Percentiles rank a stretch among this genome's conserved stretches.
Evolutionary conservation across 2,329 filamentous ascomycete species (phyloP).

Genomic region (Ophiobolus disseminans): DNA sequence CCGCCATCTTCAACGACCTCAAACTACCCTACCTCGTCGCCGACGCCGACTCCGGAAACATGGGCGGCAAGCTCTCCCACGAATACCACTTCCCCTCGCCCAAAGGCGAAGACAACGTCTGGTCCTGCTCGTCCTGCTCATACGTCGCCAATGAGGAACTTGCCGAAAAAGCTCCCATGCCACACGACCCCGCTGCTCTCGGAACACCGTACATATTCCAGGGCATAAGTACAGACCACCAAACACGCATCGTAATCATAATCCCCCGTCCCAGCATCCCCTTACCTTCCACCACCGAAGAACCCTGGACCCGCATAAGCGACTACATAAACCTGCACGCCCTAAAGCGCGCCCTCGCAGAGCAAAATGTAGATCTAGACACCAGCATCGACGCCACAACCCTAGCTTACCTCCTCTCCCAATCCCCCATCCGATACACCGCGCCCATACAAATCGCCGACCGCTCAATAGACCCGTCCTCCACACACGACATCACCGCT

Average conservation of each 20-base stretch:
- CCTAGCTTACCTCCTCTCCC: constrained; percentile 26
- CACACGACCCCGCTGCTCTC: constrained; percentile 18
- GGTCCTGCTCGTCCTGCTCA: constrained; percentile 75
- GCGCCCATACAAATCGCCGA: too few species aligned
- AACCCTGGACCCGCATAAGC: constrained; percentile 25
- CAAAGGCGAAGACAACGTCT: constrained; percentile 84
- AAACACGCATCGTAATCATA: constrained; percentile 65
- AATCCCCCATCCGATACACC: constrained; percentile 10
- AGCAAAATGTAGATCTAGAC: constrained; percentile 72
- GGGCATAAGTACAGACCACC: constrained; percentile 71
- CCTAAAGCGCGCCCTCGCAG: constrained; percentile 63
- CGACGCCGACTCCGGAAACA: constrained; percentile 91
- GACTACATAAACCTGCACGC: constrained; percentile 65
- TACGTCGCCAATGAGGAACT: constrained; percentile 89
- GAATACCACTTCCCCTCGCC: constrained; percentile 87
- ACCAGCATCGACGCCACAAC: constrained; percentile 64
- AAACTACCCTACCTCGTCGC: constrained; percentile 85
- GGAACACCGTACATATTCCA: constrained; percentile 59
- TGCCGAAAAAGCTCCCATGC: constrained; percentile 60
- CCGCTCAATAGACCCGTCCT: constrained; percentile 14
- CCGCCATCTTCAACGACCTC: constrained; percentile 78
- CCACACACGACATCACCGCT: constrained; percentile 65
- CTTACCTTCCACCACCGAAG: background rate
- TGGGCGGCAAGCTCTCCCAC: constrained; percentile 91
- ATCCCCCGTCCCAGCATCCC: constrained; percentile 50